Evolutionary conservation across 805 yeast genomes (phyloP), one percentile per base, ranked within the genome.

Genomic region (Ogataea pilisensis): DNA sequence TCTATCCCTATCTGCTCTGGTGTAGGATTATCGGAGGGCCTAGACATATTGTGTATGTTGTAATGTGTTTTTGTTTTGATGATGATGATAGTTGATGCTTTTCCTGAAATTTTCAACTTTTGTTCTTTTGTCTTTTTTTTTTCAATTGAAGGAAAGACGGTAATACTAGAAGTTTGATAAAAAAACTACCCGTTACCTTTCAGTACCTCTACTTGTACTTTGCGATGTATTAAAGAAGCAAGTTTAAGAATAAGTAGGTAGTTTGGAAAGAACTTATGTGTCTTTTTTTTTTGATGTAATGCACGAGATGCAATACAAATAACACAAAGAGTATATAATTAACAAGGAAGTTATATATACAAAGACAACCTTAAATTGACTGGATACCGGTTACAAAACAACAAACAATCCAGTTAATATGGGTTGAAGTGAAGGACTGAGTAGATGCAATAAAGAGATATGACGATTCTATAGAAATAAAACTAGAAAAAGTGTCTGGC

Each of bases 1-100:
- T 90, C 96, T 45, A 75, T 66, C 35, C 76, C 69, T 47, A 56
- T 62, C 55, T 50, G 55, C 17, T 45, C 43, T 14, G 49, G 53
- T 3, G 51, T 19, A n/a, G 37, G 38, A 16, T 35, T 21, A 16
- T 33, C 29, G 12, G 35, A 16, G 11, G 34, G 4, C 24, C 18
- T 29, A 3, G 33, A n/a, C 36, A 26, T 35, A 11, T 22, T 22
- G 9, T 11, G 9, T 11, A 22, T 8, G 26, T 22, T n/a, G n/a
- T n/a, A n/a, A n/a, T n/a, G n/a, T n/a, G n/a, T n/a, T n/a, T n/a
- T n/a, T n/a, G n/a, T n/a, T n/a, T n/a, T n/a, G n/a, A n/a, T n/a
- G n/a, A n/a, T n/a, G n/a, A n/a, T n/a, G n/a, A n/a, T n/a, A n/a
- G 26, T 22, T 22, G 7, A 11, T 22, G 26, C 26, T 22, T 22